Percentiles rank a stretch among this genome's conserved stretches.
These are phyloP conservation scores for Berberis thunbergii DNA, from an alignment of 164 flowering plant genomes.

Conservation along the genomic window DNA sequence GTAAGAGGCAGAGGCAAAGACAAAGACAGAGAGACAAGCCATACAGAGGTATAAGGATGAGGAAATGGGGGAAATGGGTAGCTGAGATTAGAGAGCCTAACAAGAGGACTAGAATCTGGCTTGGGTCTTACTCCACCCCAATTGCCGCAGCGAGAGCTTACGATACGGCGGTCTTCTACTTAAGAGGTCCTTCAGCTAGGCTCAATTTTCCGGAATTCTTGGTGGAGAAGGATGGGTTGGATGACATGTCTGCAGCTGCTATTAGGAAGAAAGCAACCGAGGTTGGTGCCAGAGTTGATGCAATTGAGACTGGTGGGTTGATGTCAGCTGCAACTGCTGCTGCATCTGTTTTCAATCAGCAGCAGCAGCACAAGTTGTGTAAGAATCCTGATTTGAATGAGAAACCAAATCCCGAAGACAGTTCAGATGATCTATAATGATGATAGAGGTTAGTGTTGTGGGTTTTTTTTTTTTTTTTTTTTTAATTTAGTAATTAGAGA, in stretches of 20 bases:
- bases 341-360: no score
- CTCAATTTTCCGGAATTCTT: conserved; percentile 70
- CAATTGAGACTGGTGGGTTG: conserved; percentile 26
- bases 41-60: conserved; percentile 79
- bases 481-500: no score
- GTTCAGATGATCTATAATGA: conserved; percentile 1
- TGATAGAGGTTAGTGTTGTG: no score
- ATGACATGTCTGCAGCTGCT: conserved; percentile 58
- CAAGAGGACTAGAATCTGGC: conserved; percentile 80
- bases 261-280: conserved; percentile 74
- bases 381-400: conserved; percentile 14
- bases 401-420: conserved; percentile 11
- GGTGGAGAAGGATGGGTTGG: conserved; percentile 22
- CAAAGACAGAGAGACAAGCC: conserved; percentile 32
- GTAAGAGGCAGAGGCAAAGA: conserved; percentile 5
- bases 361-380: neutral
- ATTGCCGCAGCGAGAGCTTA: conserved; percentile 81
- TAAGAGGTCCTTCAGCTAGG: conserved; percentile 63
- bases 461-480: no score
- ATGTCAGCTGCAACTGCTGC: conserved; percentile 2
- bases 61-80: conserved; percentile 96
- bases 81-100: conserved; percentile 88
- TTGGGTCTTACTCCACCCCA: conserved; percentile 76
- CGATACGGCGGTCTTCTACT: conserved; percentile 71
- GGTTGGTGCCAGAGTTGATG: conserved; percentile 81